Percentiles rank a stretch among this genome's conserved stretches.
phyloP scores from a whole-genome alignment of 2,329 filamentous ascomycete genomes.

The Fusarium sp. region DNA sequence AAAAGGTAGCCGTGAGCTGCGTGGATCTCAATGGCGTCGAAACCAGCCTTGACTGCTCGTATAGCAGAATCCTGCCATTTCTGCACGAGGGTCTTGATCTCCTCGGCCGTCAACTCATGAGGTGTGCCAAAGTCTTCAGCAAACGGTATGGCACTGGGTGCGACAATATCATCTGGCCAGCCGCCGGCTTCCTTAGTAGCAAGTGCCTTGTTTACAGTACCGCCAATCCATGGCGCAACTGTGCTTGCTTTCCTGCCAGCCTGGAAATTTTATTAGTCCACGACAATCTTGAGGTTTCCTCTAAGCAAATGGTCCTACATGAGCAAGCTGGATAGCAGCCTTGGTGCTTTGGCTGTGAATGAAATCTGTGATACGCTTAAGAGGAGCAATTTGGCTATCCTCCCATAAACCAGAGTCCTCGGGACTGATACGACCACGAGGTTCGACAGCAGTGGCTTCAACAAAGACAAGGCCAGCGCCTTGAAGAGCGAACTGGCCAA shows the following conservation, averaged over 20 bases:
- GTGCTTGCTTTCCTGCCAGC: conserved; percentile 76
- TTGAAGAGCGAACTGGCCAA: conserved; percentile 81
- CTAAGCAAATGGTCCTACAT: conserved; percentile 58
- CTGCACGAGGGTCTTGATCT: conserved; percentile 75
- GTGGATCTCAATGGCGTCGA: conserved; percentile 80
- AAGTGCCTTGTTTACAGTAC: conserved; percentile 60
- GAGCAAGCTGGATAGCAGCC: conserved; percentile 83
- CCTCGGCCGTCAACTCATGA: conserved; percentile 74
- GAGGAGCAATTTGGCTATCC: conserved; percentile 81
- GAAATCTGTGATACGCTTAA: conserved; percentile 80
- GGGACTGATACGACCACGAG: conserved; percentile 86
- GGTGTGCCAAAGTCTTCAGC: conserved; percentile 71
- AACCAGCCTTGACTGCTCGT: conserved; percentile 75
- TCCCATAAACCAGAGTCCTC: conserved; percentile 85
- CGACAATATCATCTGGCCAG: conserved; percentile 69
- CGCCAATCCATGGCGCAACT: conserved; percentile 72
- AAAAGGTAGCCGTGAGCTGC: conserved; percentile 76
- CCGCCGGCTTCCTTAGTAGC: conserved; percentile 66
- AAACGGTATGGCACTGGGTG: conserved; percentile 67
- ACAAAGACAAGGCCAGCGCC: conserved; percentile 81
- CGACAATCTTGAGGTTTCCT: background rate
- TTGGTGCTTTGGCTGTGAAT: conserved; percentile 82
- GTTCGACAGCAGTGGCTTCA: conserved; percentile 81
- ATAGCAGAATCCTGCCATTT: conserved; percentile 70
- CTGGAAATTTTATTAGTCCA: conserved; percentile 2